Conservation (phyloP, 768 basidiomycete species). For the Tylopilus vinaceipallidus region DNA sequence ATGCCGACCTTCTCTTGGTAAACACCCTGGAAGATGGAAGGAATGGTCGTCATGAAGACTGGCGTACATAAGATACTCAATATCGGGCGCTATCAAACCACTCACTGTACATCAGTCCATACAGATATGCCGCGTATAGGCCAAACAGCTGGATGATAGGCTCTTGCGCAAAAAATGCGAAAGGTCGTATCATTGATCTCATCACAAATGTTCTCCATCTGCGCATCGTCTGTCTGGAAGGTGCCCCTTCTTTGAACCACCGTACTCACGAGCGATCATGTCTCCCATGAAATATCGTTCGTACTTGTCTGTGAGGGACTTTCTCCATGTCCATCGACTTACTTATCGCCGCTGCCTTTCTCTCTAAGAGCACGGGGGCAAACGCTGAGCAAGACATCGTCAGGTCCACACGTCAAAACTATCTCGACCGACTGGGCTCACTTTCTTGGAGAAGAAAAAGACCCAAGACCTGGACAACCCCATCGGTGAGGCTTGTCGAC, state of each 20-base stretch:
- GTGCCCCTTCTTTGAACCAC: not conserved
- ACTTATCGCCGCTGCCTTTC: conserved; percentile 49
- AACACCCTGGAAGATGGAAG: conserved; percentile 50
- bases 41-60: conserved; percentile 66
- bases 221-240: not conserved
- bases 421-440: conserved; percentile 27
- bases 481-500: conserved; percentile 60
- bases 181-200: conserved; percentile 63
- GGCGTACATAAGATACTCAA: not conserved
- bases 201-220: conserved; percentile 54
- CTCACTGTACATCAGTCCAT: conserved; percentile 59
- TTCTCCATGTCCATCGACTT: conserved; percentile 50
- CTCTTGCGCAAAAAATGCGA: conserved; percentile 57
- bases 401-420: conserved; percentile 10
- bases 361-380: conserved; percentile 38
- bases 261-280: conserved; percentile 43
- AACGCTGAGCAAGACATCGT: conserved; percentile 20
- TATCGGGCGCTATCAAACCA: conserved; percentile 1
- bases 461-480: conserved; percentile 51
- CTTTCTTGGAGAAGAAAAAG: conserved; percentile 63
- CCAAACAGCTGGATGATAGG: conserved; percentile 69
- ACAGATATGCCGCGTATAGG: conserved; percentile 41
- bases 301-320: conserved; percentile 34
- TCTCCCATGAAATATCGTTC: conserved; percentile 45
- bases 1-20: conserved; percentile 60